These are phyloP conservation scores for Solanum tarapatanum DNA, from an alignment of 257 asterid genomes.

Conservation along the genomic window DNA sequence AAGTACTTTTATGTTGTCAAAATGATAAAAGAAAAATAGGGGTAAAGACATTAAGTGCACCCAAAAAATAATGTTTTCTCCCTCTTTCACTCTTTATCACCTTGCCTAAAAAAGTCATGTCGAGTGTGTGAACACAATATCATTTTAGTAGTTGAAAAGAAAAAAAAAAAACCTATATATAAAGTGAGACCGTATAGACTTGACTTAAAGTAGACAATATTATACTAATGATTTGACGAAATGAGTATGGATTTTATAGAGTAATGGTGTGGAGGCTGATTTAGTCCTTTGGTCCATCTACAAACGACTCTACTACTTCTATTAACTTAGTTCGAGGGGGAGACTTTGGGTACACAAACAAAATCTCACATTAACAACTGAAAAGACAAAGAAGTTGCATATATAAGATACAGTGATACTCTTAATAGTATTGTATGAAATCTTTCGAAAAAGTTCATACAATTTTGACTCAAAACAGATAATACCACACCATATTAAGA, in stretches of 20 bases:
- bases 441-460: fast-evolving
- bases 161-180: no score
- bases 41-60: not conserved
- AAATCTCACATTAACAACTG: not conserved
- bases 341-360: not conserved
- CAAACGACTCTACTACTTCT: not conserved
- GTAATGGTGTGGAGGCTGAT: not conserved
- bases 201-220: no score
- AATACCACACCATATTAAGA: not conserved
- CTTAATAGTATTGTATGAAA: not conserved
- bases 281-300: not conserved
- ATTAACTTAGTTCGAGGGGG: not conserved
- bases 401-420: not conserved
- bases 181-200: not conserved
- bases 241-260: not conserved
- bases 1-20: not conserved
- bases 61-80: not conserved
- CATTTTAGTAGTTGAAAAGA: no score
- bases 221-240: no score
- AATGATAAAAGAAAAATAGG: not conserved
- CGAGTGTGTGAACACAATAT: not conserved
- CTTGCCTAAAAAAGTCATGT: not conserved
- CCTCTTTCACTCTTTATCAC: not conserved
- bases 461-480: not conserved
- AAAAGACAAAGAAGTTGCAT: not conserved